Conservation (phyloP, 345 rosid genomes). For the Arabidopsis arenosa region DNA sequence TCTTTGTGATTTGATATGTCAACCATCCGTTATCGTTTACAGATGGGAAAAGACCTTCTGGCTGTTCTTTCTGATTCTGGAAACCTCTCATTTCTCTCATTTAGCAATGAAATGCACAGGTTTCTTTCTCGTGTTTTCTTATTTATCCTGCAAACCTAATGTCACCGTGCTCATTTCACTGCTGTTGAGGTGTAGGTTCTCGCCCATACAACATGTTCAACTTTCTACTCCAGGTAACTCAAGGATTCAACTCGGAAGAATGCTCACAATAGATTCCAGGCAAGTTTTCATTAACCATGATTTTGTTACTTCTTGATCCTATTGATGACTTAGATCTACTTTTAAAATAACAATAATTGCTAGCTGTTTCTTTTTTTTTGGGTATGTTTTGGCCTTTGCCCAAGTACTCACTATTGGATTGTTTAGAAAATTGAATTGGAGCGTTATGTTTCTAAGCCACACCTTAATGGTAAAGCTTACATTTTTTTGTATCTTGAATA, state of each 20-base stretch:
- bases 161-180: conserved; percentile 32
- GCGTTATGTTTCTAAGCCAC: conserved; percentile 11
- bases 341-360: not conserved
- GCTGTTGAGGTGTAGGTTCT: conserved; percentile 68
- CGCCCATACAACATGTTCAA: conserved; percentile 77
- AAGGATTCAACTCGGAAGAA: conserved; percentile 79
- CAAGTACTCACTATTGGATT: conserved; percentile 3
- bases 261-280: conserved; percentile 87
- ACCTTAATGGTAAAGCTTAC: conserved; percentile 27
- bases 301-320: conserved; percentile 21
- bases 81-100: conserved; percentile 88
- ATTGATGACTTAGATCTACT: conserved; percentile 25
- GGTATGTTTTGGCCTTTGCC: conserved; percentile 8
- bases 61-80: conserved; percentile 98
- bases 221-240: conserved; percentile 89
- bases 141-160: conserved; percentile 28
- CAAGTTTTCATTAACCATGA: conserved; percentile 43
- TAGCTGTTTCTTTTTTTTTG: not conserved
- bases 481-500: conserved; percentile 6
- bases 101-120: conserved; percentile 99
- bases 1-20: conserved; percentile 27
- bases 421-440: conserved; percentile 20
- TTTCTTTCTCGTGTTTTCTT: conserved; percentile 42
- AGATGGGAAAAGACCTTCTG: conserved; percentile 87
- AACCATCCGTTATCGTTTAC: conserved; percentile 40